Evolutionary conservation across 768 basidiomycete species (phyloP).

Genomic region (Termitomyces sp.): DNA sequence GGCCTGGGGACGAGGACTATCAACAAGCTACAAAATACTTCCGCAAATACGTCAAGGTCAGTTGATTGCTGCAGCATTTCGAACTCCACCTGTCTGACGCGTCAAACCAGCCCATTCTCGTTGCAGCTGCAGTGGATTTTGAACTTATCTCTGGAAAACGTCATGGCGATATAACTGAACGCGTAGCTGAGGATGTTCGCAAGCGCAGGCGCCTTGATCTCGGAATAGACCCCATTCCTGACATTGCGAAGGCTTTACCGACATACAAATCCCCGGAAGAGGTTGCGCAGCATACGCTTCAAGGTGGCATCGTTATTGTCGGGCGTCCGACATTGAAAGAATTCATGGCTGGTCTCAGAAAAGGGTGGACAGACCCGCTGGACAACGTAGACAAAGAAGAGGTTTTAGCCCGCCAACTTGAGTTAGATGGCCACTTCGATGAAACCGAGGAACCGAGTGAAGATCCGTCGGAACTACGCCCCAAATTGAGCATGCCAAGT

Average conservation of each 20-base stretch:
- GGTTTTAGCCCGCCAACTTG: conserved; percentile 56
- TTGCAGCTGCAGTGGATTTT: conserved; percentile 93
- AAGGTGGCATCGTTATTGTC: conserved; percentile 82
- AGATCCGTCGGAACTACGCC: conserved; percentile 8
- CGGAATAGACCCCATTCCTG: conserved; percentile 53
- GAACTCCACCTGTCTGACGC: conserved; percentile 10
- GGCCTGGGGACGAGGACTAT: conserved; percentile 94
- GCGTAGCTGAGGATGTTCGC: conserved; percentile 69
- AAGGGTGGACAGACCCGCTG: conserved; percentile 78
- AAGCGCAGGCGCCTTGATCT: conserved; percentile 60
- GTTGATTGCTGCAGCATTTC: conserved; percentile 19
- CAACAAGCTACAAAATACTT: conserved; percentile 84
- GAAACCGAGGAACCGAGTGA: conserved; percentile 38
- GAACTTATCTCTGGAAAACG: conserved; percentile 75
- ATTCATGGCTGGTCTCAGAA: conserved; percentile 81
- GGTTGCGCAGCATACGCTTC: conserved; percentile 52
- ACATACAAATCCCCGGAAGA: conserved; percentile 48
- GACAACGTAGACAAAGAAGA: conserved; percentile 71
- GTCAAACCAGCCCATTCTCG: conserved; percentile 73
- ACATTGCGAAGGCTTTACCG: conserved; percentile 41
- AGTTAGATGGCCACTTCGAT: conserved; percentile 75
- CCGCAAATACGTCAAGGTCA: conserved; percentile 95
- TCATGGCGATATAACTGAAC: conserved; percentile 80
- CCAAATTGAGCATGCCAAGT: conserved; percentile 21
- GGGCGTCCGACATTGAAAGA: conserved; percentile 94